Base-by-base conservation (phyloP, 805 yeast species). In the Jamesozyma rosinii region DNA sequence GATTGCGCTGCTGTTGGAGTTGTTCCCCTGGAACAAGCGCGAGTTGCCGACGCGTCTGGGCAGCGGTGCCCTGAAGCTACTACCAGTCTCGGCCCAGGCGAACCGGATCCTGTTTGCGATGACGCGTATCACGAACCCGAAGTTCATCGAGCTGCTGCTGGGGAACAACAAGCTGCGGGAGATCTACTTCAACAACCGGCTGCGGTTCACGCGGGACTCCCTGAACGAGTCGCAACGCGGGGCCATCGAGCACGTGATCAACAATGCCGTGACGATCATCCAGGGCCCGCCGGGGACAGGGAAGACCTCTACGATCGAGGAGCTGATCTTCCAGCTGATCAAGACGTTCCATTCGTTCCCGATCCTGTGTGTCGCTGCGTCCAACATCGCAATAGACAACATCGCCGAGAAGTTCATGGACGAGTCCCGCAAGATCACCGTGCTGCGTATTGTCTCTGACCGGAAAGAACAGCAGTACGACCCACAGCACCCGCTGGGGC, bases 271-370 rank as follows among this genome's bases (percentile, higher is more conserved):
- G 34, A 77, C 79, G 2, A 51, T 82, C 15, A 67, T 83, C 17
- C 89, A 81, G 59, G 90, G 89, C 2, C 90, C 90, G 1, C 89
- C 89, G 2, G 90, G 89, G 13, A 83, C 90, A 0, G 90, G 90
- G 43, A 82, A 82, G 57, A 83, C 90, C 0, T 76, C 80, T 37
- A 82, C 88, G 0, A 64, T 83, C 22, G 77, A 80, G 39, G 89
- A 82, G 52, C 66, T 81, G 26, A 64, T 77, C 44, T 53, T 77
- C 35, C 80, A 79, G 52, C 66, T 79, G 44, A 64, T 80, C 43
- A 72, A 70, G 35, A 75, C 74, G 38, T 67, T 76, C 49, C 68
- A 74, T 52, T 69, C 78, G 2, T 76, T 69, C 51, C 87, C 87
- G 1, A 77, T 81, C 35, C 63, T 81, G 44, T 85, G 81, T 43